Evolutionary conservation across 2,329 filamentous ascomycete genomes (phyloP).

Genomic region (Elsinoe necatrix): DNA sequence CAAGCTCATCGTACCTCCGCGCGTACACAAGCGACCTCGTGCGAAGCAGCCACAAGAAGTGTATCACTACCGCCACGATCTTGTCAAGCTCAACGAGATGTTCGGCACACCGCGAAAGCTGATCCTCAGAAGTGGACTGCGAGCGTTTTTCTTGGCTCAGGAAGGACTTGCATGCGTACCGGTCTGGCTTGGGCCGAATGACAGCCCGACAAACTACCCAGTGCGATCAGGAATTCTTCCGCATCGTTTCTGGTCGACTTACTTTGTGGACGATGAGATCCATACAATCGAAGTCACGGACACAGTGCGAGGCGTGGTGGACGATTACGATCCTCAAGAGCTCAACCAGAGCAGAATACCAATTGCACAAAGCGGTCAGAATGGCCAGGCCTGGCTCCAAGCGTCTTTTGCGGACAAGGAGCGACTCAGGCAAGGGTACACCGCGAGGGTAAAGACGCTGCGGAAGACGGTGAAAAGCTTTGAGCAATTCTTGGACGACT

Average conservation of each 20-base stretch:
- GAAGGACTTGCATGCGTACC: not conserved
- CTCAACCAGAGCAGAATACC: not conserved
- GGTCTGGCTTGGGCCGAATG: not conserved
- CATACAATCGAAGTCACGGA: not conserved
- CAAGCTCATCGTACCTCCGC: not conserved
- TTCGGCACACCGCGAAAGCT: not conserved
- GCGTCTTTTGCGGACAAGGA: not conserved
- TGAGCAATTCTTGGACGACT: not conserved
- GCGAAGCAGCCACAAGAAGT: not conserved
- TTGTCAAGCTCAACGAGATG: not conserved
- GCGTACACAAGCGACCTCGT: not conserved
- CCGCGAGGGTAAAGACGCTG: no score
- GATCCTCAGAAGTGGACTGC: not conserved
- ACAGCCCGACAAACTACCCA: not conserved
- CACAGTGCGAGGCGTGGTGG: not conserved
- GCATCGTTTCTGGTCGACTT: not conserved
- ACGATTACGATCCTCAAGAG: not conserved
- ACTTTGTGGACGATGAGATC: not conserved
- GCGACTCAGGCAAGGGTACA: no score
- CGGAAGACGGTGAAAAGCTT: not conserved
- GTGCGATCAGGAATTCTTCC: not conserved
- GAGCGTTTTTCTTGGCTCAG: not conserved
- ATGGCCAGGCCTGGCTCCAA: not conserved
- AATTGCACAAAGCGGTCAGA: not conserved
- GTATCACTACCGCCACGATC: not conserved